A percentile compares a stretch with the other conserved stretches of the same genome.
phyloP scores from a whole-genome alignment of 208 protist species.

The Vickermania spadyakhi region DNA sequence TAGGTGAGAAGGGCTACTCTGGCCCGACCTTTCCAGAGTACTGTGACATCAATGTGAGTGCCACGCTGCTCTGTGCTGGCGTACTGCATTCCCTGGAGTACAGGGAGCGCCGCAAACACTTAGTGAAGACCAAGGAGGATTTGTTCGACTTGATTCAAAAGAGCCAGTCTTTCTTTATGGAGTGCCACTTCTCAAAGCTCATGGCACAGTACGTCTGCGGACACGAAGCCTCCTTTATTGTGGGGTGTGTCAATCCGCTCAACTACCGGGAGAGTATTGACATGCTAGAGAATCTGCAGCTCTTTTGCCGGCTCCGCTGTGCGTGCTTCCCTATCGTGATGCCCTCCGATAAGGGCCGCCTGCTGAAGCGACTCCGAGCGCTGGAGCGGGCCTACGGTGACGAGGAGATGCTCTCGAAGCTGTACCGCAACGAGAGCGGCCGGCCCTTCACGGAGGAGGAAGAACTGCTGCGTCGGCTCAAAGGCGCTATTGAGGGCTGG shows the following conservation, averaged over 20 bases:
- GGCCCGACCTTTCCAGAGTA: conserved; percentile 37
- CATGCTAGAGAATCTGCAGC: conserved; percentile 81
- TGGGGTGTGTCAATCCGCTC: conserved; percentile 70
- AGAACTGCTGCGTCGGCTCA: conserved; percentile 57
- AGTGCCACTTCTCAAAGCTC: conserved; percentile 83
- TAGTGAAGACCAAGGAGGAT: conserved; percentile 28
- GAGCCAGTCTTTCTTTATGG: conserved; percentile 88
- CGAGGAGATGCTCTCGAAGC: conserved; percentile 30
- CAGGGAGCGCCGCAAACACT: conserved; percentile 25
- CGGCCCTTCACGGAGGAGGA: conserved; percentile 79
- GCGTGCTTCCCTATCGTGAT: conserved; percentile 48
- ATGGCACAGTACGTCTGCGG: conserved; percentile 84
- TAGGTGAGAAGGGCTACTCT: conserved; percentile 48
- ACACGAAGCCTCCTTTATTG: conserved; percentile 77
- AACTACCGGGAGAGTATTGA: conserved; percentile 71
- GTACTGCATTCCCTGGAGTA: conserved; percentile 84
- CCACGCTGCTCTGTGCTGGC: conserved; percentile 66
- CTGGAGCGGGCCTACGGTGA: conserved; percentile 51
- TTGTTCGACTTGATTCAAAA: conserved; percentile 61
- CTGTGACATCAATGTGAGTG: conserved; percentile 76
- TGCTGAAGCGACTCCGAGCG: conserved; percentile 49
- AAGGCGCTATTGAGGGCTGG: conserved; percentile 34
- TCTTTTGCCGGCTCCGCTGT: conserved; percentile 55
- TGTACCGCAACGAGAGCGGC: conserved; percentile 44
- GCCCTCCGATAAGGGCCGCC: conserved; percentile 59